Base-by-base conservation (phyloP, 2,329 filamentous ascomycete genomes). In the Aspergillus amoenus region DNA sequence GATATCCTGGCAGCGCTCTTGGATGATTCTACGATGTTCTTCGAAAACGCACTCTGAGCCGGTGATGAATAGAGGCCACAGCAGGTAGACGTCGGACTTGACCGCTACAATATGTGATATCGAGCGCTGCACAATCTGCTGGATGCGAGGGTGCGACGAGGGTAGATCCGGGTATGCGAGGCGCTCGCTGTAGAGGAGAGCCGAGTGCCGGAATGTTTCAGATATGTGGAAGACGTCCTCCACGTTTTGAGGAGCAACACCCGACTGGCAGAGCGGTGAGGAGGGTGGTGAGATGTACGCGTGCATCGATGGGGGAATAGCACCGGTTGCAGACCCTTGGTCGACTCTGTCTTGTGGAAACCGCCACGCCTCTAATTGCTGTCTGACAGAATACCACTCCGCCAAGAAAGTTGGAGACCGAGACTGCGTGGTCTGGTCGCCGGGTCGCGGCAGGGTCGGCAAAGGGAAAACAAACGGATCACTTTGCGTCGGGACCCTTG, bases 1-100 rank as follows among this genome's bases (percentile, higher is more conserved):
- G 63, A 97, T 93, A 69, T 93, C 91, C 44, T 87, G 82, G 76
- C 91, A 96, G 65, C 92, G 88, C 63, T 85, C 82, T 52, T 92
- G 86, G 52, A 97, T 88, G 57, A 93, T 85, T 56, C 85, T 84
- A 61, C 93, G 89, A 68, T 96, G 90, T 50, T 87, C 79, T 67
- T 90, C 86, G 63, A 91, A 88, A 61, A 94, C 88, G 67, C 91
- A 96, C 77, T 97, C 93, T 21, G 90, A 92, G 18, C 93, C 93
- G 1, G 89, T 87, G 52, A 97, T 88, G 71, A 97, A 96, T 3
- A 97, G 82, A 3, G 93, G 93, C 93, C 93, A 97, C 8, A 97
- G 84, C 9, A 97, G 78, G 71, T 96, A 96, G 70, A 96, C 95
- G 74, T 96, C 88, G 3, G 87, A 82, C 60, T 90, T 87, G 39